Conservation (phyloP, 257 asterid genomes). For the Jacaranda copaia region DNA sequence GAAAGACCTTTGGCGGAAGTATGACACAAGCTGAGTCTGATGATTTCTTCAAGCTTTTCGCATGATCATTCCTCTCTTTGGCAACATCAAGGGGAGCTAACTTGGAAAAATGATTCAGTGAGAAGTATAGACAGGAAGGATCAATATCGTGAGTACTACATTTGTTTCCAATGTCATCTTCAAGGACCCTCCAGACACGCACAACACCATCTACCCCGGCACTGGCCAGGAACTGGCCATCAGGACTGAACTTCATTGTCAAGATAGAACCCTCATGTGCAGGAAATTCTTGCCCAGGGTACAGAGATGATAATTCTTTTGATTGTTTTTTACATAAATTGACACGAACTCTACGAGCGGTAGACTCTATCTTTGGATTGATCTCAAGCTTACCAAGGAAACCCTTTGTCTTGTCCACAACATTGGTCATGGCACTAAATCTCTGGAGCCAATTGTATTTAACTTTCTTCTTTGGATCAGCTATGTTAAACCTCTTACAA, state of each 20-base stretch:
- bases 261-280: conserved; percentile 89
- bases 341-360: conserved; percentile 53
- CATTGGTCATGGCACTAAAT: conserved; percentile 46
- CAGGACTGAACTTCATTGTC: conserved; percentile 90
- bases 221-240: conserved; percentile 86
- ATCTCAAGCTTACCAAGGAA: conserved; percentile 45
- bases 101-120: conserved; percentile 63
- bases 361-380: conserved; percentile 33
- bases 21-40: conserved; percentile 79
- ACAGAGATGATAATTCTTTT: conserved; percentile 78
- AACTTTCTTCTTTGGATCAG: conserved; percentile 53
- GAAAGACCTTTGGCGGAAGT: conserved; percentile 80
- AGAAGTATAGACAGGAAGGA: conserved; percentile 73
- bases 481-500: conserved; percentile 36
- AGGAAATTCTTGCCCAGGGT: conserved; percentile 76
- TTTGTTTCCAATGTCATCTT: conserved; percentile 55
- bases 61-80: conserved; percentile 47
- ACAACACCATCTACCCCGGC: conserved; percentile 89
- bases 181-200: conserved; percentile 88
- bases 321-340: conserved; percentile 51
- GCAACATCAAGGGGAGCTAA: conserved; percentile 56
- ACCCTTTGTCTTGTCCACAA: conserved; percentile 48
- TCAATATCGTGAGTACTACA: conserved; percentile 54
- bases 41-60: conserved; percentile 55
- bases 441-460: conserved; percentile 70